A percentile compares a stretch with the other conserved stretches of the same genome.
These are phyloP conservation scores for Erodium maritimum DNA, from an alignment of 345 rosid species.

Conservation along the genomic window DNA sequence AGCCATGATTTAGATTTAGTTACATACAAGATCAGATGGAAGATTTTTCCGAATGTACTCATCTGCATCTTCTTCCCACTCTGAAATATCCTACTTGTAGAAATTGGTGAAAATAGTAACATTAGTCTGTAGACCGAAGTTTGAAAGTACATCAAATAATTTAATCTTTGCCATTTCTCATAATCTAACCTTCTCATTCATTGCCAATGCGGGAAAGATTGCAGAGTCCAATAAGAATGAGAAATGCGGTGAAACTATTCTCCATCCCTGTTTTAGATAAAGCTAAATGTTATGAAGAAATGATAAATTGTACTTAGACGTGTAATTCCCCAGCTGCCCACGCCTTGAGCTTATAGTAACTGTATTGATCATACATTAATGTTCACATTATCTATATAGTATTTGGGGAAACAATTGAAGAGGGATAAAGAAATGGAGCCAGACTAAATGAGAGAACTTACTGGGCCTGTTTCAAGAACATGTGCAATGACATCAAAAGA, in stretches of 20 bases:
- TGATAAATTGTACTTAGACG: neutral
- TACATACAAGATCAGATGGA: conserved; percentile 71
- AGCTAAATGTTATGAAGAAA: conserved; percentile 6
- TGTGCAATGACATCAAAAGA: conserved; percentile 71
- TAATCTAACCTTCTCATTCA: conserved; percentile 60
- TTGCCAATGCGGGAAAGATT: conserved; percentile 58
- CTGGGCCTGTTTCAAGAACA: conserved; percentile 77
- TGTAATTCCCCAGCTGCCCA: conserved; percentile 1
- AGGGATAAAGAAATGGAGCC: neutral
- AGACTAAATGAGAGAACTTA: conserved; percentile 22
- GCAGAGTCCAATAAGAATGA: conserved; percentile 61
- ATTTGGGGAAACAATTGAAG: neutral
- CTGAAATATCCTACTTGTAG: conserved; percentile 51
- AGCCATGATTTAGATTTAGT: conserved; percentile 9
- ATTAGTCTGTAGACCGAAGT: conserved; percentile 5
- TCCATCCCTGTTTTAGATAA: conserved; percentile 63
- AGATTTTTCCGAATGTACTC: conserved; percentile 76
- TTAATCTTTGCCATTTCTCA: neutral
- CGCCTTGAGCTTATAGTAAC: conserved; percentile 2
- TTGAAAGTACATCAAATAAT: conserved; percentile 4
- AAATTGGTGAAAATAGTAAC: conserved; percentile 8
- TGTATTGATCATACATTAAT: neutral
- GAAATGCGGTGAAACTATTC: conserved; percentile 78
- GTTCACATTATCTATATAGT: neutral
- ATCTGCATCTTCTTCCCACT: conserved; percentile 87